phyloP scores from a whole-genome alignment of 176 grass and related monocot genomes.

The Dactylis glomerata region DNA sequence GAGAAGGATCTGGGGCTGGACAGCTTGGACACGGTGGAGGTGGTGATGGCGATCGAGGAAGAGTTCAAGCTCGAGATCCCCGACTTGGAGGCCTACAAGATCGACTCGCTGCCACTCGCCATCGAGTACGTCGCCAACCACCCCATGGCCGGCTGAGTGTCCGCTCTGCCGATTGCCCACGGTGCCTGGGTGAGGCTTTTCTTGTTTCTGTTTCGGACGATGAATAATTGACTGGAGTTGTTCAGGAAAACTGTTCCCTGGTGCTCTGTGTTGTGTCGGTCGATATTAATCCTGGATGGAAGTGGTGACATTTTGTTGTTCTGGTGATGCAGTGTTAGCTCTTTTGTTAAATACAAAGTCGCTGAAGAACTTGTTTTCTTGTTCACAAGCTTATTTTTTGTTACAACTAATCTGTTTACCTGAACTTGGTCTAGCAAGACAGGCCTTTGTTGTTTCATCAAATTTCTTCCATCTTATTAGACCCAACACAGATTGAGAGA shows the following conservation, averaged over 20 bases:
- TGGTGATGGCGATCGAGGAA: slow-evolving; percentile 81
- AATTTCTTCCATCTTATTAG: not conserved
- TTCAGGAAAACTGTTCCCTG: slow-evolving; percentile 35
- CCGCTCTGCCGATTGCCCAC: not conserved
- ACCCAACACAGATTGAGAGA: not conserved
- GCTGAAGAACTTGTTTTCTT: not conserved
- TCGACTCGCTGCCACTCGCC: slow-evolving; percentile 65
- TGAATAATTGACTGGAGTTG: slow-evolving; percentile 41
- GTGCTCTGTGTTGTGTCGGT: not conserved
- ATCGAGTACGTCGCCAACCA: slow-evolving; percentile 73
- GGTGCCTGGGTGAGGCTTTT: slow-evolving; percentile 6
- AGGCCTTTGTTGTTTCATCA: not conserved
- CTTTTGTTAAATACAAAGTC: not conserved
- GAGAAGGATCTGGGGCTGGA: slow-evolving; percentile 76
- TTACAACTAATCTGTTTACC: not conserved
- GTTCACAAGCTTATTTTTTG: not conserved
- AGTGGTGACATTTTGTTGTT: slow-evolving; percentile 13
- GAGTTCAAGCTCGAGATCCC: slow-evolving; percentile 92
- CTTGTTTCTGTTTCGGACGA: slow-evolving; percentile 20
- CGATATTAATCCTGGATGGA: slow-evolving; percentile 18
- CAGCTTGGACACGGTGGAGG: slow-evolving; percentile 79
- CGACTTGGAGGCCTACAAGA: slow-evolving; percentile 64
- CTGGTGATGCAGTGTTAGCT: slow-evolving; percentile 1
- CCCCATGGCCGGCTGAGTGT: slow-evolving; percentile 55
- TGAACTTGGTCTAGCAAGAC: not conserved